These are phyloP conservation scores for Lasiosphaeria ovina DNA, from an alignment of 495 filamentous ascomycete genomes.

Conservation along the genomic window DNA sequence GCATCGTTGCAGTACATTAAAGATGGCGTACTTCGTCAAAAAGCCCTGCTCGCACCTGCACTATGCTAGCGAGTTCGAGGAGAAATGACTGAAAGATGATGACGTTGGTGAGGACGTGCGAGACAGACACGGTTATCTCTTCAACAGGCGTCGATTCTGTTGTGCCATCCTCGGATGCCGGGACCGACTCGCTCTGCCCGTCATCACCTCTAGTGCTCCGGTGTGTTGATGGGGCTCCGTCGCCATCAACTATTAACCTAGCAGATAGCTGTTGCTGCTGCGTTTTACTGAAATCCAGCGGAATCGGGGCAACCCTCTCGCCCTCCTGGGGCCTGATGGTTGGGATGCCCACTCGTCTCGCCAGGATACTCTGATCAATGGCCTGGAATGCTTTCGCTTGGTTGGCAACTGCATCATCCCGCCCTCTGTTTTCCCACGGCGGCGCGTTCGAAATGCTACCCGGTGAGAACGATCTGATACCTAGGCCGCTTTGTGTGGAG, in stretches of 20 bases:
- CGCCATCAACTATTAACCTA: constrained; percentile 23
- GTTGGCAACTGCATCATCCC: constrained; percentile 33
- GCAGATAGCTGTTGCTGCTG: constrained; percentile 12
- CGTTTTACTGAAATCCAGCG: constrained; percentile 37
- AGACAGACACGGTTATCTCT: constrained; percentile 63
- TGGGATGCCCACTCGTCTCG: constrained; percentile 44
- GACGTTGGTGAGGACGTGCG: constrained; percentile 81
- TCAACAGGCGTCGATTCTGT: constrained; percentile 18
- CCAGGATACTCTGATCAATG: constrained; percentile 53
- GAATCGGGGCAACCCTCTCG: constrained; percentile 37
- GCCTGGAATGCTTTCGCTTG: constrained; percentile 52
- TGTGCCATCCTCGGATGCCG: constrained; percentile 6
- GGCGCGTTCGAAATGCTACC: constrained; percentile 24
- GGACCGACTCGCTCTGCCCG: constrained; percentile 4
- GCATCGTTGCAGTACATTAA: constrained; percentile 22
- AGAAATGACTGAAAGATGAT: constrained; percentile 80
- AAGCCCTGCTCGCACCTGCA: constrained; percentile 80
- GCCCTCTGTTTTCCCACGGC: constrained; percentile 21
- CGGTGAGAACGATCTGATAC: constrained; percentile 38
- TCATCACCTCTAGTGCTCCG: constrained; percentile 18
- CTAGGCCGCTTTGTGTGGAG: constrained; percentile 12
- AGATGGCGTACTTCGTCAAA: constrained; percentile 82
- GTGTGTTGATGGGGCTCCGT: constrained; percentile 22
- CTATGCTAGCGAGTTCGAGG: constrained; percentile 80
- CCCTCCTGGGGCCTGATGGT: constrained; percentile 10